Evolutionary conservation across 495 filamentous ascomycete species (phyloP).

Genomic region (Hypoxylon lenormandii): DNA sequence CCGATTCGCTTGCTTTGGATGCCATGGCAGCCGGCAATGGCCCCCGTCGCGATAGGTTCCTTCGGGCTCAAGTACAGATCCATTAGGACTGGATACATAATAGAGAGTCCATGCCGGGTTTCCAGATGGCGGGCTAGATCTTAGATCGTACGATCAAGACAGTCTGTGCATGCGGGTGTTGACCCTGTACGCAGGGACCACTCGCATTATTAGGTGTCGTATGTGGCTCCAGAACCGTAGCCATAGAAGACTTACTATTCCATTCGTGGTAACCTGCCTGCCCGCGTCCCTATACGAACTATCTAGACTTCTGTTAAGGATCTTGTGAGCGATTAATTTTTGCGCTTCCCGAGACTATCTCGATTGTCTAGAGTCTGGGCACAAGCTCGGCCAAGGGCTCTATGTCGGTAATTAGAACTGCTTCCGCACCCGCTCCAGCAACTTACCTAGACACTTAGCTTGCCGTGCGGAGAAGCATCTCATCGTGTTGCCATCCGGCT

Average conservation of each 20-base stretch:
- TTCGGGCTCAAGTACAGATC: constrained; percentile 27
- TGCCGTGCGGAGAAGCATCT: not conserved
- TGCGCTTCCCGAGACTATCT: constrained; percentile 5
- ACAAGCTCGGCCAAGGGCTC: constrained; percentile 25
- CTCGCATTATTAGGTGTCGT: constrained; percentile 18
- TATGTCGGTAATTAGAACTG: constrained; percentile 21
- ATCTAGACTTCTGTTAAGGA: constrained; percentile 5
- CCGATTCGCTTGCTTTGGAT: constrained; percentile 14
- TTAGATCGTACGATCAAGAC: constrained; percentile 44
- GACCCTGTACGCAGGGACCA: constrained; percentile 22
- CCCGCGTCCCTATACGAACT: constrained; percentile 16
- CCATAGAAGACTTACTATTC: constrained; percentile 38
- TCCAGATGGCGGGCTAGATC: constrained; percentile 43
- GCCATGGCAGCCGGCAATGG: constrained; percentile 22
- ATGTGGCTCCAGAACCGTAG: constrained; percentile 31
- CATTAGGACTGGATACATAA: constrained; percentile 30
- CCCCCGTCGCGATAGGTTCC: constrained; percentile 30
- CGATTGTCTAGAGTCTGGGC: not conserved
- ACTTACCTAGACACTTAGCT: not conserved
- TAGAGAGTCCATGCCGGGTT: not conserved
- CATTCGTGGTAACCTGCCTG: constrained; percentile 8
- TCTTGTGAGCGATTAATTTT: constrained; percentile 15
- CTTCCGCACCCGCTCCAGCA: constrained; percentile 3
- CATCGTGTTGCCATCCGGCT: not conserved
- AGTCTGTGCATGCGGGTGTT: constrained; percentile 32